These are phyloP conservation scores for Leishmania amazonensis DNA, from an alignment of 208 protist species.

Conservation along the genomic window DNA sequence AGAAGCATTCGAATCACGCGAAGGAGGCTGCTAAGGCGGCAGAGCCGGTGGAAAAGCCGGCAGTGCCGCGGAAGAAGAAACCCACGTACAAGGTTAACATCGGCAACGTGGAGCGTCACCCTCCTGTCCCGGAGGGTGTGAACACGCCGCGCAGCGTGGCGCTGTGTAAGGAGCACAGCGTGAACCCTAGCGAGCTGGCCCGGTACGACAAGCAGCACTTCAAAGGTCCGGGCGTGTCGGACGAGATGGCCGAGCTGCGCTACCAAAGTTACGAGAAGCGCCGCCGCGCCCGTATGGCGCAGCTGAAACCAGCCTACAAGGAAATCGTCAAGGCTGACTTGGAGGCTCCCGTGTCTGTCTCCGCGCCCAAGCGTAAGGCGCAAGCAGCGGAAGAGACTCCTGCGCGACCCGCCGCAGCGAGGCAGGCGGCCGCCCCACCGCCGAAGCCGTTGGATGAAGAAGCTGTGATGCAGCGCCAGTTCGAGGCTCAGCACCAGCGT, in stretches of 20 bases:
- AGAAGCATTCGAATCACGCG: not conserved
- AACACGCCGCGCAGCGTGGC: constrained; percentile 75
- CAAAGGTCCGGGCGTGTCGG: constrained; percentile 36
- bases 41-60: not conserved
- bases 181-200: constrained; percentile 58
- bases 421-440: constrained; percentile 5
- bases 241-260: constrained; percentile 54
- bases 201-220: constrained; percentile 55
- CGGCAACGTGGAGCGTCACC: constrained; percentile 48
- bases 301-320: constrained; percentile 40
- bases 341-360: not conserved
- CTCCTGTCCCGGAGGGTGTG: constrained; percentile 51
- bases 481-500: constrained; percentile 37
- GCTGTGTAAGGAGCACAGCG: constrained; percentile 55
- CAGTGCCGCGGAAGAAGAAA: constrained; percentile 27
- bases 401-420: not conserved
- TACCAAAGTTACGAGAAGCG: constrained; percentile 74
- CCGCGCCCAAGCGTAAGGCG: not conserved
- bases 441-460: constrained; percentile 26
- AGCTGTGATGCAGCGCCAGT: constrained; percentile 34
- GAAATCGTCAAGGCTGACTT: not conserved
- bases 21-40: constrained; percentile 6
- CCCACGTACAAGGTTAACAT: constrained; percentile 36
- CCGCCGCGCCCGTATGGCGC: constrained; percentile 51
- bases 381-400: not conserved